Evolutionary conservation across 495 filamentous ascomycete species (phyloP), one percentile per base, ranked within the genome.

Genomic region (Pseudevernia furfuracea): DNA sequence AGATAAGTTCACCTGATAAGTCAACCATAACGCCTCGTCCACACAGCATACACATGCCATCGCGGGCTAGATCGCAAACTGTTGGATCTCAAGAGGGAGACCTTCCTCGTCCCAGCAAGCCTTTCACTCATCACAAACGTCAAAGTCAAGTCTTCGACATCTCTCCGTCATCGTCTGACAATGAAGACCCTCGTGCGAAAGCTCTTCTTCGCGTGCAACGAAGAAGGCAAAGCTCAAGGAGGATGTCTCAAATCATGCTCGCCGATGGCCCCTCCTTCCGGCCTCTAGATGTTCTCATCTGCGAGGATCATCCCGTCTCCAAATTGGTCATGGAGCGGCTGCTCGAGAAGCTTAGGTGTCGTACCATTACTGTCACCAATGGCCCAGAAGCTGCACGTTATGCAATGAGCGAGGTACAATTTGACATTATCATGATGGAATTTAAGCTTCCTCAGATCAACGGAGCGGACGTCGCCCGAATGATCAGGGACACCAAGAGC

Each of bases 241-340:
- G 94, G 48, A 84, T 96, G 76, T 98, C 94, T 3, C 89, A 93
- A 66, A 90, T 97, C 63, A 89, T 84, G 62, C 71, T 94, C 39
- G 80, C 84, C 38, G 91, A 92, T 66, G 89, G 89, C 1, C 95
- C 95, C 17, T 76, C 85, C 43, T 98, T 96, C 75, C 85, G 95
- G 28, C 90, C 94, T 57, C 75, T 98, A 46, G 92, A 98, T 75
- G 88, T 98, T 25, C 81, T 98, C 37, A 92, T 98, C 60, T 97
- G 94, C 74, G 94, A 98, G 76, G 95, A 97, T 73, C 94, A 97
- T 72, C 95, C 95, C 1, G 91, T 97, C n/a, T 96, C 93, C 21
- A 84, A 92, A 55, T 80, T 97, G 74, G 92, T 98, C 30, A 96
- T 97, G 94, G 94, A 97, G 71, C 90, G 92, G 64, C 77, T 97